Evolutionary conservation across 805 yeast genomes (phyloP), one percentile per base, ranked within the genome.

Genomic region (Nakazawaea ambrosiae): DNA sequence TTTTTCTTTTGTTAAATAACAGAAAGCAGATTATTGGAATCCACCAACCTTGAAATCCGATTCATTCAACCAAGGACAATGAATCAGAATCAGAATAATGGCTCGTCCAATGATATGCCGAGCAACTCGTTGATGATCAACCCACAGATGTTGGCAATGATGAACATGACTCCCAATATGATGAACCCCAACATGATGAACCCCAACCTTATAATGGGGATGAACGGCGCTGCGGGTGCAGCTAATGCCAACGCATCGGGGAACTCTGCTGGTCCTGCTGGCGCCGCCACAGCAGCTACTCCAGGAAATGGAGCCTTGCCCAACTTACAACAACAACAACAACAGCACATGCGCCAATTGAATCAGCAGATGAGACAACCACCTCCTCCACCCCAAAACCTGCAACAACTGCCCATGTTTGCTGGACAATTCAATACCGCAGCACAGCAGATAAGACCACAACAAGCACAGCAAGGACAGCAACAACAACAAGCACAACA

Each of bases 271-370:
- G 29, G 20, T 8, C 34, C 39, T 16, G 19, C 26, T 14, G 33
- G 29, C 9, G 12, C 7, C 29, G 14, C 7, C 29, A 11, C 29
- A 7, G 6, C 29, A 6, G 12, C 29, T 15, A 26, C 7, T 26
- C 8, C 29, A 10, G 15, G 15, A 6, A 26, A 26, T 6, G n/a
- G 14, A 6, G 9, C 29, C 11, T 8, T 8, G 11, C 25, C 22
- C 34, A 33, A 27, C 10, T 29, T 23, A 12, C 41, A 33, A 31
- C 46, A 37, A 27, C 44, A 41, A 29, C 41, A 37, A 31, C 41
- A 36, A 19, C 40, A 31, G 16, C 40, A 26, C 14, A 26, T 20
- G 16, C 36, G 26, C 19, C 40, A 32, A 23, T 23, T 23, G 28
- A 34, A 37, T 19, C 28, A 18, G 26, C 39, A 23, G 7, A 11